A percentile compares a stretch with the other conserved stretches of the same genome.
Evolutionary conservation across 2,329 filamentous ascomycete genomes (phyloP).

Genomic region (Ophiocordyceps australis): DNA sequence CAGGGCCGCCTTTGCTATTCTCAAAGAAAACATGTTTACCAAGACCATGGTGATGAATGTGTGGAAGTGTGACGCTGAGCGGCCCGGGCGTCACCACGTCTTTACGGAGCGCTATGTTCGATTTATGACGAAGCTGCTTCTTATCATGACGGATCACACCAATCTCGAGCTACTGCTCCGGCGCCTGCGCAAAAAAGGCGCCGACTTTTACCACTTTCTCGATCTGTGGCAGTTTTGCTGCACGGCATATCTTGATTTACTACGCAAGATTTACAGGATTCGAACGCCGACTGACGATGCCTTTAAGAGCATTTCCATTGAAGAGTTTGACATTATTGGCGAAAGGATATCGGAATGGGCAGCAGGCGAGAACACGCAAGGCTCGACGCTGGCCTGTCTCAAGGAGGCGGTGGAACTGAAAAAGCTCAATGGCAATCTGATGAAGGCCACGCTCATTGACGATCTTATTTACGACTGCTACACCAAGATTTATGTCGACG

Average conservation of each 20-base stretch:
- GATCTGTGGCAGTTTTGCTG: slow-evolving; percentile 42
- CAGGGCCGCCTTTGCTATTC: slow-evolving; percentile 61
- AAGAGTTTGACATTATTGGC: slow-evolving; percentile 39
- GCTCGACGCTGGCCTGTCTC: slow-evolving; percentile 31
- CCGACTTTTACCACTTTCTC: slow-evolving; percentile 50
- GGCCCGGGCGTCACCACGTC: slow-evolving; percentile 72
- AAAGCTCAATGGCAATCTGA: slow-evolving; percentile 67
- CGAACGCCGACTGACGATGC: slow-evolving; percentile 28
- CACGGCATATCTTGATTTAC: slow-evolving; percentile 30
- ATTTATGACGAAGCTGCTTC: slow-evolving; percentile 61
- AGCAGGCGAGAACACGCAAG: slow-evolving; percentile 15
- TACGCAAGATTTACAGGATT: slow-evolving; percentile 30
- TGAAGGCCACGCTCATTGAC: slow-evolving; percentile 74
- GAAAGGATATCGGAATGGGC: slow-evolving; percentile 38
- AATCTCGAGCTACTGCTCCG: slow-evolving; percentile 65
- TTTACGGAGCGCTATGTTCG: slow-evolving; percentile 77
- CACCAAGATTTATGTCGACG: slow-evolving; percentile 51
- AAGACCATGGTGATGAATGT: slow-evolving; percentile 92
- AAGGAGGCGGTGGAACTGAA: slow-evolving; percentile 41
- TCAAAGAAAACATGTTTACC: slow-evolving; percentile 59
- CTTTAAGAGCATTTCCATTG: slow-evolving; percentile 32
- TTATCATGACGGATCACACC: slow-evolving; percentile 53
- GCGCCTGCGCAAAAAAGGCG: slow-evolving; percentile 63
- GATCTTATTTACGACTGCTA: slow-evolving; percentile 90
- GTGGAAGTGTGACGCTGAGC: slow-evolving; percentile 82